Evolutionary conservation across 495 filamentous ascomycete genomes (phyloP).

Genomic region (Penicillium canescens): DNA sequence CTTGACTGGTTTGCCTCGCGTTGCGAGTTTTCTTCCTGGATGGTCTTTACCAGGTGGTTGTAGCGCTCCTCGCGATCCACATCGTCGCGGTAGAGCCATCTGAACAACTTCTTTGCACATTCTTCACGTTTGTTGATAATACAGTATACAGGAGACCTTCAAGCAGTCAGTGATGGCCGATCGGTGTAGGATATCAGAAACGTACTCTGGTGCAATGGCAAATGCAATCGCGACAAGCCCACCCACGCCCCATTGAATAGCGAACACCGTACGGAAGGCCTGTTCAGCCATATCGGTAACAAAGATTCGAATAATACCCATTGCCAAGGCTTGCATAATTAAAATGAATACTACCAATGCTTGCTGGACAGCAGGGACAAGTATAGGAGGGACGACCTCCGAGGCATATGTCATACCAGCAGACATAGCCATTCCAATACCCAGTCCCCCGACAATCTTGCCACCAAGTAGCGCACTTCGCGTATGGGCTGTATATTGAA

Average conservation of each 20-base stretch:
- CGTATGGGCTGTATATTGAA: constrained; percentile 17
- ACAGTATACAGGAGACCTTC: constrained; percentile 10
- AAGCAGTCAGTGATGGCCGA: neutral
- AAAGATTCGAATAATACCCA: constrained; percentile 28
- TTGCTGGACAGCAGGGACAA: constrained; percentile 21
- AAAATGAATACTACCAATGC: constrained; percentile 25
- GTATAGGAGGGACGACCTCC: constrained; percentile 22
- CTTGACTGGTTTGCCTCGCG: constrained; percentile 11
- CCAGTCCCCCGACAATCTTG: constrained; percentile 28
- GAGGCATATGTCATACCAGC: constrained; percentile 28
- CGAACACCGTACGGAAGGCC: constrained; percentile 16
- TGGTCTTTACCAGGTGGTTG: constrained; percentile 14
- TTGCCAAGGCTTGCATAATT: constrained; percentile 24
- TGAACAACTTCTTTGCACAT: constrained; percentile 7
- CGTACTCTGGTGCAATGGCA: constrained; percentile 20
- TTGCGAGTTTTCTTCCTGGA: constrained; percentile 19
- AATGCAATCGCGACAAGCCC: constrained; percentile 12
- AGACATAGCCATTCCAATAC: constrained; percentile 17
- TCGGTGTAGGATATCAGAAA: neutral
- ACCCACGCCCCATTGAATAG: constrained; percentile 19
- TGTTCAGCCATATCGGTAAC: constrained; percentile 16
- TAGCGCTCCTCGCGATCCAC: constrained; percentile 14
- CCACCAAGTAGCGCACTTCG: constrained; percentile 23
- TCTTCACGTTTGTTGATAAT: constrained; percentile 6
- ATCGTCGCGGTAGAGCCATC: constrained; percentile 11